Percentiles rank a stretch among this genome's conserved stretches.
phyloP scores from a whole-genome alignment of 2,329 filamentous ascomycete genomes.

The Aureobasidium musti region DNA sequence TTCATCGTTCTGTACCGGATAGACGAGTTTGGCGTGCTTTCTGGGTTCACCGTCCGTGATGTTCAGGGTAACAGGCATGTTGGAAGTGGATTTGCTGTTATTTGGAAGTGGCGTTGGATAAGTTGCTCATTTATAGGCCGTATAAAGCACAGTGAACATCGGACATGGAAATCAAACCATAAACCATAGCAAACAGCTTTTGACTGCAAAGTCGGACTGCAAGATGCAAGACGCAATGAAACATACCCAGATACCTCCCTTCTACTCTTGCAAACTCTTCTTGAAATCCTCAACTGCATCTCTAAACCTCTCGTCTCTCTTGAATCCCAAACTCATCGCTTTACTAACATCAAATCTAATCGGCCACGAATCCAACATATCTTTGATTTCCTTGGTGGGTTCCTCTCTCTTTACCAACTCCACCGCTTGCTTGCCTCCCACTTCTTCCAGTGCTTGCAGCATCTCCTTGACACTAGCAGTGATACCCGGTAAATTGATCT shows the following conservation, averaged over 20 bases:
- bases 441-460: conserved; percentile 57
- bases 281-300: conserved; percentile 51
- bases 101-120: too few relatives aligned
- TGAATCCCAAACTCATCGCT: conserved; percentile 57
- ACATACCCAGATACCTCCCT: neutral
- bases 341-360: conserved; percentile 58
- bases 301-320: conserved; percentile 52
- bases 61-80: too few relatives aligned
- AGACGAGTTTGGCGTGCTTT: too few relatives aligned
- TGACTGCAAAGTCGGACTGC: too few relatives aligned
- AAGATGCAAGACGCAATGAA: too few relatives aligned
- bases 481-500: conserved; percentile 58
- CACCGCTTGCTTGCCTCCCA: conserved; percentile 57
- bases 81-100: too few relatives aligned
- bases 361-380: conserved; percentile 60
- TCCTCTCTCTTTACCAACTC: conserved; percentile 55
- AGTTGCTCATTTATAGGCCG: too few relatives aligned
- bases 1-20: too few relatives aligned
- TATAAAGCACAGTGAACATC: too few relatives aligned
- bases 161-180: too few relatives aligned
- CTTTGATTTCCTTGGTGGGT: conserved; percentile 53
- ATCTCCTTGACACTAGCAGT: conserved; percentile 59
- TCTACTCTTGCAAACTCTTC: conserved; percentile 21
- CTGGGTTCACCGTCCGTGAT: too few relatives aligned
- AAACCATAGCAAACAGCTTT: too few relatives aligned